Conservation (phyloP, 257 asterid species). For the Catharanthus roseus region DNA sequence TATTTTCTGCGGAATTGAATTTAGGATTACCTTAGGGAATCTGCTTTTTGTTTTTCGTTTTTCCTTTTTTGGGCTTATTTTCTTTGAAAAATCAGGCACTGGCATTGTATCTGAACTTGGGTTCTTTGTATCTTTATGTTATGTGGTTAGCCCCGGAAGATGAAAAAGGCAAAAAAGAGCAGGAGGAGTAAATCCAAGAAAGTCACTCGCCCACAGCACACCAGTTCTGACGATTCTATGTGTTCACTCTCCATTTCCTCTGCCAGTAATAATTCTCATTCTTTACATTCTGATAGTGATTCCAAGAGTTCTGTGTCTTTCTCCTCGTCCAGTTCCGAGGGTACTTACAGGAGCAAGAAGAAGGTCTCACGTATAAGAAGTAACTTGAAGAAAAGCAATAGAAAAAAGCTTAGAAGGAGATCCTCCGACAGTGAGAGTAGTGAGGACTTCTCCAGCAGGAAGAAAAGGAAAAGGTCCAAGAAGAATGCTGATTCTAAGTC, state of each 20-base stretch:
- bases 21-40: not conserved
- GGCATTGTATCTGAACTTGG: not conserved
- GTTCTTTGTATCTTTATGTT: conserved; percentile 9
- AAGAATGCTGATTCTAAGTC: conserved; percentile 34
- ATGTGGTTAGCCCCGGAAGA: conserved; percentile 30
- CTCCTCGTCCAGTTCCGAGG: conserved; percentile 32
- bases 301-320: conserved; percentile 46
- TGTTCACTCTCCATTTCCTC: conserved; percentile 42
- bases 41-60: not conserved
- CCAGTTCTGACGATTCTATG: conserved; percentile 26
- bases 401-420: conserved; percentile 36
- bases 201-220: conserved; percentile 30
- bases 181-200: conserved; percentile 50
- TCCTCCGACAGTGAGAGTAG: conserved; percentile 25
- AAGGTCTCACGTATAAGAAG: conserved; percentile 21
- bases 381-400: conserved; percentile 27
- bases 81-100: not conserved
- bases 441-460: conserved; percentile 23
- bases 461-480: conserved; percentile 52
- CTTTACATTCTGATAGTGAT: conserved; percentile 48
- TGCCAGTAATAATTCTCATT: conserved; percentile 29
- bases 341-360: conserved; percentile 37
- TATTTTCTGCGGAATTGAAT: not conserved
- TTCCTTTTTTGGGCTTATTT: not conserved
- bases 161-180: conserved; percentile 60